phyloP scores from a whole-genome alignment of 148 eudicot species.

The Cornus controversa region DNA sequence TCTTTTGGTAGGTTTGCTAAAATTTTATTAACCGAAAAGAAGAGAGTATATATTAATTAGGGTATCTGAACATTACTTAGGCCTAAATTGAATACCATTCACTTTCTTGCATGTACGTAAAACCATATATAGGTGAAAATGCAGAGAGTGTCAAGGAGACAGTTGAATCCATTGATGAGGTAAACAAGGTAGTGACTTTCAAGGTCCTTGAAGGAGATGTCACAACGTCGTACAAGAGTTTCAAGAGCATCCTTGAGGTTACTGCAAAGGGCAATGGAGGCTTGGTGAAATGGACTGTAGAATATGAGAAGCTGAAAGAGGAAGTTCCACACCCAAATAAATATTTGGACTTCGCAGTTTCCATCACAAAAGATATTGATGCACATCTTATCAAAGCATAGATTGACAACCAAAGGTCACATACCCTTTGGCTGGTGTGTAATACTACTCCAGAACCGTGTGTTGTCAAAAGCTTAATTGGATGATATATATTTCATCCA shows the following conservation, averaged over 20 bases:
- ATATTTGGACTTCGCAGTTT: not conserved
- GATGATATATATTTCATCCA: too few relatives aligned
- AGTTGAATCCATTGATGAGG: not conserved
- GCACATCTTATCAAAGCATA: too few relatives aligned
- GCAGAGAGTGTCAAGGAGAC: not conserved
- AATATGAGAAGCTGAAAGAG: slow-evolving; percentile 2
- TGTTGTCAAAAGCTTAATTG: too few relatives aligned
- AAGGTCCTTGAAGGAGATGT: not conserved
- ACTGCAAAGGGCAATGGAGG: not conserved
- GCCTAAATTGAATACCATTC: too few relatives aligned
- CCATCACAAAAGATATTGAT: not conserved
- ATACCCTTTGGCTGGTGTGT: too few relatives aligned
- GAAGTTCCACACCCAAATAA: not conserved
- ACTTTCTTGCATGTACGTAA: too few relatives aligned
- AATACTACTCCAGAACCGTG: too few relatives aligned
- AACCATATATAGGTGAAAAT: not conserved
- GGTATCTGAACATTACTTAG: too few relatives aligned
- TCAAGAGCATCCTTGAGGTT: not conserved
- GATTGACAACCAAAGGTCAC: too few relatives aligned
- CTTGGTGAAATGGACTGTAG: not conserved
- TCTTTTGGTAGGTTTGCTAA: too few relatives aligned
- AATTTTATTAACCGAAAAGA: too few relatives aligned
- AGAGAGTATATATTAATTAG: too few relatives aligned
- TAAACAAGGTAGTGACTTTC: not conserved
- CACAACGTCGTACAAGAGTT: not conserved